Evolutionary conservation across 306 rosid genomes (phyloP).

Genomic region (Inga leiocalycina): DNA sequence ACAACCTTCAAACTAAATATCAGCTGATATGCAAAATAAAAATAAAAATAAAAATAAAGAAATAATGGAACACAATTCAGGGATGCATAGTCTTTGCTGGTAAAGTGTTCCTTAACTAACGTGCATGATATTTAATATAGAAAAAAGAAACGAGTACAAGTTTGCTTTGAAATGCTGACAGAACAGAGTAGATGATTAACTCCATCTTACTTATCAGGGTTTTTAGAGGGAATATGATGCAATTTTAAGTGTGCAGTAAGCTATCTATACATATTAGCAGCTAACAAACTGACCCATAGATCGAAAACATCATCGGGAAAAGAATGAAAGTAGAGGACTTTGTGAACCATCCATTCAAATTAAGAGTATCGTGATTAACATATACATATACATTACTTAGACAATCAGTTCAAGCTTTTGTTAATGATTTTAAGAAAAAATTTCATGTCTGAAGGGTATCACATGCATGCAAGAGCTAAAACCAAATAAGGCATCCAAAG

Average conservation of each 20-base stretch:
- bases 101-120: background rate
- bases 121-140: background rate
- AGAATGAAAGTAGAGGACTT: background rate
- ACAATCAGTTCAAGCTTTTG: background rate
- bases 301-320: background rate
- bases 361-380: background rate
- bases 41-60: background rate
- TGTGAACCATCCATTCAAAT: background rate
- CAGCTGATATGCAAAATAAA: background rate
- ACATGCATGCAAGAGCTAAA: background rate
- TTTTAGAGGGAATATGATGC: conserved; percentile 3
- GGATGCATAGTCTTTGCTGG: background rate
- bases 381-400: background rate
- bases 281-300: too few relatives aligned
- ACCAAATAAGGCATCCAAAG: too few relatives aligned
- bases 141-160: background rate
- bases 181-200: background rate
- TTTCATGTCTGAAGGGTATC: background rate
- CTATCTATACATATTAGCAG: background rate
- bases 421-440: background rate
- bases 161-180: background rate
- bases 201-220: background rate
- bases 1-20: conserved; percentile 22
- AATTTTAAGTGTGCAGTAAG: background rate
- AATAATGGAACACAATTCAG: background rate